phyloP scores from a whole-genome alignment of 2,329 filamentous ascomycete species.

The Talaromyces sp. region DNA sequence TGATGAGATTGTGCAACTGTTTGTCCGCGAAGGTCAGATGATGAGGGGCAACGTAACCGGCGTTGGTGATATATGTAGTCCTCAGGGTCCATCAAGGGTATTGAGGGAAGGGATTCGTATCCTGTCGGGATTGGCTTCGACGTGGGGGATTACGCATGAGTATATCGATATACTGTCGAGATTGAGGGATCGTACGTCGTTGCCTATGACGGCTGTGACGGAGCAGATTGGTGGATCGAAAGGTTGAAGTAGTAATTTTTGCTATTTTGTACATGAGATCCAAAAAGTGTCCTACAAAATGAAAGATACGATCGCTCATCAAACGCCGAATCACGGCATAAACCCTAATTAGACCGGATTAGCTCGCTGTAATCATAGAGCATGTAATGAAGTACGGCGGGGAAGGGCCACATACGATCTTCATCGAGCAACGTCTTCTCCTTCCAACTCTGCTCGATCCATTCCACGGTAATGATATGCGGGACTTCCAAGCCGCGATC shows the following conservation, averaged over 20 bases:
- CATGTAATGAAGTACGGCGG: not conserved
- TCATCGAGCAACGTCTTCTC: slow-evolving; percentile 78
- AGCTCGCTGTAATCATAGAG: not conserved
- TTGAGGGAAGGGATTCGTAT: slow-evolving; percentile 39
- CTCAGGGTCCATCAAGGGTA: slow-evolving; percentile 37
- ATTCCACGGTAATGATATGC: slow-evolving; percentile 63
- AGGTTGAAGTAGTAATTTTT: not conserved
- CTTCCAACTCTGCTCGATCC: slow-evolving; percentile 77
- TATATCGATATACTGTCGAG: slow-evolving; percentile 31
- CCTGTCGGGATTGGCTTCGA: slow-evolving; percentile 28
- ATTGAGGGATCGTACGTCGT: slow-evolving; percentile 1
- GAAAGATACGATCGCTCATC: not conserved
- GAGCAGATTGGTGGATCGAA: not conserved
- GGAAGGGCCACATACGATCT: slow-evolving; percentile 47
- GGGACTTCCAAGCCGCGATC: slow-evolving; percentile 53
- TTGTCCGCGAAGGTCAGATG: slow-evolving; percentile 48
- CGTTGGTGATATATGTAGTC: slow-evolving; percentile 49
- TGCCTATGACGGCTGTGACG: slow-evolving; percentile 1
- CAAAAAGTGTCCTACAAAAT: not conserved
- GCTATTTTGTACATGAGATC: not conserved
- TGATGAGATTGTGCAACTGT: slow-evolving; percentile 57
- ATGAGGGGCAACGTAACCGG: slow-evolving; percentile 53
- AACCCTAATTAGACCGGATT: not conserved
- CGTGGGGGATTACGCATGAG: slow-evolving; percentile 37
- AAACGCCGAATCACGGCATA: not conserved